Conservation (phyloP, 352 stramenopile species). For the Pythium monospermum region DNA sequence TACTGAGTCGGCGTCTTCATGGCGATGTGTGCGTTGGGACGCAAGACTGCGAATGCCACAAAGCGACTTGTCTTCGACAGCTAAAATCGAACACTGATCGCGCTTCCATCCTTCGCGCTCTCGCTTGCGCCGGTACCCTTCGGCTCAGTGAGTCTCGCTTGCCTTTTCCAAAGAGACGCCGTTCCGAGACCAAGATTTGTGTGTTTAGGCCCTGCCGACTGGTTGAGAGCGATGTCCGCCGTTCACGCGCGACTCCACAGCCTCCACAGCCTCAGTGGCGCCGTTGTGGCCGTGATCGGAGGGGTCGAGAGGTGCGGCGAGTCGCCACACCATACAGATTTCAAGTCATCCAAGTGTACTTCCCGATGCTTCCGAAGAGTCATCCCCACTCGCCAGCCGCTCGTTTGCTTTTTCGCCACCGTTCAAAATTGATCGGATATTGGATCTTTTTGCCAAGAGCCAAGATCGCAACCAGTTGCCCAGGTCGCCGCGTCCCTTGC, state of each 20-base stretch:
- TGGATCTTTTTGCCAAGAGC: too few species aligned
- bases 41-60: neutral
- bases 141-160: neutral
- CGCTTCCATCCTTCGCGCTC: neutral
- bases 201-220: constrained; percentile 5
- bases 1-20: constrained; percentile 57
- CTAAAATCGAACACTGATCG: constrained; percentile 36
- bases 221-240: constrained; percentile 18
- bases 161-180: neutral
- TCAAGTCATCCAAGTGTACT: neutral
- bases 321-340: constrained; percentile 4
- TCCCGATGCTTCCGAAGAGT: neutral
- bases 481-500: neutral
- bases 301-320: too few species aligned
- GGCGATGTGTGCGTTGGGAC: constrained; percentile 1
- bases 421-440: too few species aligned
- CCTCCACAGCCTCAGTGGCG: too few species aligned
- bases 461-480: too few species aligned
- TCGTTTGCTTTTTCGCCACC: too few species aligned
- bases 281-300: too few species aligned
- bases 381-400: neutral
- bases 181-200: neutral
- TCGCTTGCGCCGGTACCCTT: neutral
- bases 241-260: constrained; percentile 12
- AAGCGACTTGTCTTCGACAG: constrained; percentile 22